phyloP scores from a whole-genome alignment of 345 rosid species.

The Corchorus olitorius region DNA sequence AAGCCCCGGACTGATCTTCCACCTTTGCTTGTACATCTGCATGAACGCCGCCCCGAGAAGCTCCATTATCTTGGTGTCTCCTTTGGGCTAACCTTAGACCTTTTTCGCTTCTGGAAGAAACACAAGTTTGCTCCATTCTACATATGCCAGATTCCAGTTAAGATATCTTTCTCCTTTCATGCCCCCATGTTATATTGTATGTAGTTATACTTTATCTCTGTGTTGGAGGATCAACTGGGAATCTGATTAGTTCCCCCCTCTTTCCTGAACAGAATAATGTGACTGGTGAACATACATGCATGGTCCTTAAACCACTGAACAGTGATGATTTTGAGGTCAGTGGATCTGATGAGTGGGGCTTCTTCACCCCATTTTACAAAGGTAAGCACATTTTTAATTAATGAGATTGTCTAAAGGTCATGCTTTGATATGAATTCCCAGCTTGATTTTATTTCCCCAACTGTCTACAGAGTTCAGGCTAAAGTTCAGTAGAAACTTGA shows the following conservation, averaged over 20 bases:
- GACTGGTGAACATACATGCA: conserved; percentile 94
- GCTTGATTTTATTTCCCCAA: conserved; percentile 16
- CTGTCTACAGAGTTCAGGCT: conserved; percentile 63
- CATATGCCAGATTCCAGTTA: conserved; percentile 86
- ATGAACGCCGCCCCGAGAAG: conserved; percentile 78
- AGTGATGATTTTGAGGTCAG: conserved; percentile 61
- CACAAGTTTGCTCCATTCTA: conserved; percentile 92
- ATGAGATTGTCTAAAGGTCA: neutral
- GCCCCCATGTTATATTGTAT: neutral
- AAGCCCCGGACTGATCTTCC: conserved; percentile 85
- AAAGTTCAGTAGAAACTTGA: conserved; percentile 63
- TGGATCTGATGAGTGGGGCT: conserved; percentile 80
- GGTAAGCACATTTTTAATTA: conserved; percentile 44
- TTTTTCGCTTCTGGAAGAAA: conserved; percentile 92
- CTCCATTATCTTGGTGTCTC: conserved; percentile 94
- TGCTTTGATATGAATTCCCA: conserved; percentile 5
- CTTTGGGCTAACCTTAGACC: conserved; percentile 96
- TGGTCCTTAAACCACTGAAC: conserved; percentile 80
- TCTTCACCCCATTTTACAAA: conserved; percentile 84
- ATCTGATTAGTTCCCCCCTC: conserved; percentile 23
- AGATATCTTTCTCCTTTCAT: conserved; percentile 29
- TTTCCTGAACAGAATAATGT: conserved; percentile 62
- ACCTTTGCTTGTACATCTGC: conserved; percentile 75
- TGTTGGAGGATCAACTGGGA: conserved; percentile 13
- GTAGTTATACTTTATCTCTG: conserved; percentile 3